Conservation (phyloP, 2,329 filamentous ascomycete species). For the Sordariomycetes sp. region DNA sequence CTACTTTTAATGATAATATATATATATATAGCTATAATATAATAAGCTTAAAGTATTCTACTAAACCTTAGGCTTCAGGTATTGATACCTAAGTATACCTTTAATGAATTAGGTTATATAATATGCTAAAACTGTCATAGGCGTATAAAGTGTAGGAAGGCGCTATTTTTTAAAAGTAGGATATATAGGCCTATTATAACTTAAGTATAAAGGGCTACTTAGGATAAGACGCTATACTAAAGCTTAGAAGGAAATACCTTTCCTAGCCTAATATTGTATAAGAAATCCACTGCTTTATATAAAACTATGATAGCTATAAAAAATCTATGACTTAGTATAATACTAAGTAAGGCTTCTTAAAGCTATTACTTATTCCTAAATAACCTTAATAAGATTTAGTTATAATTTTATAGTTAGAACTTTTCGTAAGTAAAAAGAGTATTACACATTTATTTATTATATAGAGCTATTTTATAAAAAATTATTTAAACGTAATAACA, state of each 20-base stretch:
- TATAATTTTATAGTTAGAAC: background rate
- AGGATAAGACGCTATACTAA: background rate
- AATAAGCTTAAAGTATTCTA: background rate
- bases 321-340: background rate
- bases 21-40: background rate
- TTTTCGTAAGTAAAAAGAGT: background rate
- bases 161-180: too few relatives aligned
- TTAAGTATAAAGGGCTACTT: background rate
- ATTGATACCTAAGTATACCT: background rate
- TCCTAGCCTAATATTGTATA: background rate
- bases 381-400: background rate
- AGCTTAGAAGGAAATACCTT: background rate
- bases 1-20: too few relatives aligned
- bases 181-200: background rate
- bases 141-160: too few relatives aligned
- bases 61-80: background rate
- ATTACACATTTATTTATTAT: background rate
- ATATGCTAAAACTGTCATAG: background rate
- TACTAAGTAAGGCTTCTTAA: background rate
- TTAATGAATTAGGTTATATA: background rate
- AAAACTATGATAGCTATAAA: background rate
- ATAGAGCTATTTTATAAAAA: background rate
- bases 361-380: too few relatives aligned
- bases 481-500: background rate
- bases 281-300: background rate